Conservation (phyloP, 495 filamentous ascomycete genomes). For the Penicillium pancosmium region DNA sequence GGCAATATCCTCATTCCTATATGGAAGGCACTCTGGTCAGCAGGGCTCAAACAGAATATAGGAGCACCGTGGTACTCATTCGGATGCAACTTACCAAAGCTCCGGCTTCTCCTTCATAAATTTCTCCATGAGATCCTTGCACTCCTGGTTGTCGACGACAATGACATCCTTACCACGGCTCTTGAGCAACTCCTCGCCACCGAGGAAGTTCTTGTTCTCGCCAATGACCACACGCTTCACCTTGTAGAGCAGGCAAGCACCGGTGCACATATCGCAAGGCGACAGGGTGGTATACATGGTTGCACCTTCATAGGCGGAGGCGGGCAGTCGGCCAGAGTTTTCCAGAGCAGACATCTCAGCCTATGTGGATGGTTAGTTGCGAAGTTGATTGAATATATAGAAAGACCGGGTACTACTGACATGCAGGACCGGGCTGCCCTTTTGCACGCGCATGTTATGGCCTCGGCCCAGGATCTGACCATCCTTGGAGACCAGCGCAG, state of each 20-base stretch:
- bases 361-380: constrained; percentile 40
- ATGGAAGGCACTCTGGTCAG: constrained; percentile 23
- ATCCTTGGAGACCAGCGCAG: constrained; percentile 68
- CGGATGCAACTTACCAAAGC: constrained; percentile 61
- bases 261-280: constrained; percentile 88
- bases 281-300: constrained; percentile 91
- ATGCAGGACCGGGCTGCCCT: constrained; percentile 73
- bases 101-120: constrained; percentile 79
- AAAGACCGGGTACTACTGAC: constrained; percentile 47
- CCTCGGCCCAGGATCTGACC: constrained; percentile 78
- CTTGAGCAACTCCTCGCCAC: constrained; percentile 74
- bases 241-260: constrained; percentile 79
- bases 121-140: constrained; percentile 71
- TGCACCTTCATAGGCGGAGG: constrained; percentile 67
- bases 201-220: constrained; percentile 78
- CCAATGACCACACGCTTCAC: constrained; percentile 81
- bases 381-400: not conserved
- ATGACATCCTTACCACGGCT: constrained; percentile 75
- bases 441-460: constrained; percentile 82
- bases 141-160: constrained; percentile 68
- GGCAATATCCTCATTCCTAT: constrained; percentile 77
- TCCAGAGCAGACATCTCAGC: constrained; percentile 82
- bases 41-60: constrained; percentile 13
- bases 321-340: constrained; percentile 74
- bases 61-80: not conserved